Base-by-base conservation (phyloP, 495 filamentous ascomycete species). In the Oleoguttula mirabilis region DNA sequence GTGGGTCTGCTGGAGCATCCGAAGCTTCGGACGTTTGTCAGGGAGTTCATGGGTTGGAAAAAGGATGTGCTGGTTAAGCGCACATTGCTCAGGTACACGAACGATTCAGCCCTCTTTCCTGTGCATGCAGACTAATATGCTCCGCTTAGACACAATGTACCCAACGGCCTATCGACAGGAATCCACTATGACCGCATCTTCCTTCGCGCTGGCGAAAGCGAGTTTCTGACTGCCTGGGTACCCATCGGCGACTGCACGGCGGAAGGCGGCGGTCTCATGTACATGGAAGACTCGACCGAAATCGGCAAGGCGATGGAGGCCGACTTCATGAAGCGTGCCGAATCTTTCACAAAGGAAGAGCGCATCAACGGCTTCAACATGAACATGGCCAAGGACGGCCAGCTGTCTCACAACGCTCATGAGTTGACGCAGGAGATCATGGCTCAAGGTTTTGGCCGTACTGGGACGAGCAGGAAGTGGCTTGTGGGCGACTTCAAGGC, bases 401-500 rank as follows among this genome's bases (percentile, higher is more conserved):
- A 57, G 15, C 33, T 57, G 12, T 30, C 47, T 10, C 47, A 57
- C 22, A 40, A 57, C 20, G 48, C 39, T 1, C 33, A 24, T 4
- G 36, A 51, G 21, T 36, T 56, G 11, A 39, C 24, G 8, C 4
- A 27, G 17, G 41, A 45, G 54, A 28, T 39, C 15, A 17, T 45
- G 21, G 16, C 4, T 5, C 30, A 31, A 2, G 2, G 7, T 4
- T 41, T 25, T 22, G 39, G 32, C 4, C 10, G 20, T 8, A 65
- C 59, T 11, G 55, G 61, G 17, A 54, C 65, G 45, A 52, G 52
- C n/a, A 54, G 60, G 23, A 64, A 65, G 42, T 77, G 73, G 73
- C 55, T 79, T 40, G 66, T 69, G 1, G 66, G 67, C 7, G 60
- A 63, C 39, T 79, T 67, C 49, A 67, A 75, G 37, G 73, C 75